Conservation (phyloP, 306 rosid species). For the Cucurbita argyrosperma region DNA sequence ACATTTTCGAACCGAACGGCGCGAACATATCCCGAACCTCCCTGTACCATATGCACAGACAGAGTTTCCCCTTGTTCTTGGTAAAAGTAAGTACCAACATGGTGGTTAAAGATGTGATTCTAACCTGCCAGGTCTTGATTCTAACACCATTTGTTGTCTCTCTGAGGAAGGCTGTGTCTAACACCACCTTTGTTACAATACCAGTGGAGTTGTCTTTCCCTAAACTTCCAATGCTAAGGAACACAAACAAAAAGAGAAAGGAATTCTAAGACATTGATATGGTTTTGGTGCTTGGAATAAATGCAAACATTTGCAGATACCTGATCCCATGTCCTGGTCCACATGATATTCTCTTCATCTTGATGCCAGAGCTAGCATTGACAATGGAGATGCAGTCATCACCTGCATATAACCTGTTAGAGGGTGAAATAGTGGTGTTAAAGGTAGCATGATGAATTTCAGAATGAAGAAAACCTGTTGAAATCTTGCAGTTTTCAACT, state of each 20-base stretch:
- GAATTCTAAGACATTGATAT: background rate
- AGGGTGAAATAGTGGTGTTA: background rate
- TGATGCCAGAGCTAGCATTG: constrained; percentile 78
- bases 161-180: constrained; percentile 56
- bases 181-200: constrained; percentile 63
- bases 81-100: background rate
- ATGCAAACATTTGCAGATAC: constrained; percentile 19
- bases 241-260: background rate
- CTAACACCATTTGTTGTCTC: constrained; percentile 81
- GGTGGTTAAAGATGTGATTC: background rate
- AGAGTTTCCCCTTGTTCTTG: background rate
- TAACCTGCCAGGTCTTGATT: constrained; percentile 97
- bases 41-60: constrained; percentile 25
- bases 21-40: constrained; percentile 89
- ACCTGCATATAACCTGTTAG: constrained; percentile 33
- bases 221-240: constrained; percentile 89
- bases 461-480: constrained; percentile 59
- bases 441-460: background rate
- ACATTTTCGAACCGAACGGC: constrained; percentile 79
- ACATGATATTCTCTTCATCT: constrained; percentile 77
- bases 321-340: constrained; percentile 99
- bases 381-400: constrained; percentile 96
- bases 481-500: constrained; percentile 56
- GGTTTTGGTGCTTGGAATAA: background rate
- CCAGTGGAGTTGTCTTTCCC: constrained; percentile 76